Evolutionary conservation across 2,329 filamentous ascomycete genomes (phyloP), one percentile per base, ranked within the genome.

Genomic region (Trichoderma brevicompactum): DNA sequence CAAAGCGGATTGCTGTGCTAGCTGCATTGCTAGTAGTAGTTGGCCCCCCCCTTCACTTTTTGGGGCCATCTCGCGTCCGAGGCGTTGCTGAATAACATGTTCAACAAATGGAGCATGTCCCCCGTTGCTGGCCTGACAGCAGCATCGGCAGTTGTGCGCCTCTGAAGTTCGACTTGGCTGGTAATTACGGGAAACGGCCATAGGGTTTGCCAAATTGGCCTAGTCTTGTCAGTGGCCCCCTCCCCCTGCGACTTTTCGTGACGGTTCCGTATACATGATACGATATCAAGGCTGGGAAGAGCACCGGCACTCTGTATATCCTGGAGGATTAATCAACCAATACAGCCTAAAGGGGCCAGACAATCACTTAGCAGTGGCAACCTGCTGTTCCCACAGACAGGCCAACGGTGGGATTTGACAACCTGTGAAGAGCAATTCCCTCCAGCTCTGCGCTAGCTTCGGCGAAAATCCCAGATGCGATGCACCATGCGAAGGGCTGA

Each of bases 401-500:
- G 53, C 23, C 12, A 53, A 38, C 3, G 32, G 34, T 8, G 49
- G 32, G n/a, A 53, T 53, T 34, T 19, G 19, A 28, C 41, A 13
- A 10, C 43, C 10, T 28, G 32, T 19, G 13, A 59, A 48, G 12
- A 49, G 34, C 23, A 36, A 52, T n/a, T 41, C 13, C 23, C 49
- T 53, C 49, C 28, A 23, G 40, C 12, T 46, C 40, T 53, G 40
- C 38, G 17, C 4, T 53, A 46, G 49, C 48, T n/a, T 54, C 40
- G 59, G 32, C 48, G 48, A 54, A 17, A 48, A 46, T n/a, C 12
- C 48, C 32, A 36, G 28, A 62, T n/a, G 40, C 40, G 38, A 53
- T 62, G 59, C 40, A 13, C 49, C 13, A 62, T 62, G 59, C 59
- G 28, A 62, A 17, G 40, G 38, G 59, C 59, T 62, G 59, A 62